phyloP scores from a whole-genome alignment of 2,329 filamentous ascomycete species.

The Hortaea werneckii region DNA sequence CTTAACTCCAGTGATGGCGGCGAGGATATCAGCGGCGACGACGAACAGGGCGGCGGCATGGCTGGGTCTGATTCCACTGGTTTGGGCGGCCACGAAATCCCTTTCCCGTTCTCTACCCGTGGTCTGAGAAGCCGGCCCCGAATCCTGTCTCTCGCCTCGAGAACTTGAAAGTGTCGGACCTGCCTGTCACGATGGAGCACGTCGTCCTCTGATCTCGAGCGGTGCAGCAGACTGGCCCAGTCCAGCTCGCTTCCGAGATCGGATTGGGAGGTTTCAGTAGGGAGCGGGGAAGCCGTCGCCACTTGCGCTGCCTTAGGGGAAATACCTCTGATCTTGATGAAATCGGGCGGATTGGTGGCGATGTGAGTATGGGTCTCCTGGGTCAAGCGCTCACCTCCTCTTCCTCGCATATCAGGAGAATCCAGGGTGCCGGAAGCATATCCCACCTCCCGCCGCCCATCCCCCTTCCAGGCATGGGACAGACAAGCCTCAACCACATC shows the following conservation, averaged over 20 bases:
- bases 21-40: too few relatives aligned
- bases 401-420: neutral
- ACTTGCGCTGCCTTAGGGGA: neutral
- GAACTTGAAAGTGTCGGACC: too few relatives aligned
- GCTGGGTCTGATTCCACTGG: neutral
- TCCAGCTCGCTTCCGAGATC: neutral
- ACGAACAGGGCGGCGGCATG: too few relatives aligned
- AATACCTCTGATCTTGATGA: conserved; percentile 7
- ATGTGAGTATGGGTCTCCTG: neutral
- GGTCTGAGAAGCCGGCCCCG: neutral
- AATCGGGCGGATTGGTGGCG: conserved; percentile 6
- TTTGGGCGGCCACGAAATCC: neutral
- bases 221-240: neutral
- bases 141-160: neutral
- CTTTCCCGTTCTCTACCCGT: neutral
- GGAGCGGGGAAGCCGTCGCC: too few relatives aligned
- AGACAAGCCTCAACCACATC: conserved; percentile 9
- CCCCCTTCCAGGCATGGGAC: neutral
- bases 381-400: neutral
- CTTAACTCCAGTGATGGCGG: too few relatives aligned
- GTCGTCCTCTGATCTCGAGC: conserved; percentile 1
- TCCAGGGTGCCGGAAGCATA: too few relatives aligned
- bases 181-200: neutral
- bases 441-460: too few relatives aligned
- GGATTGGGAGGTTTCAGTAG: neutral